Evolutionary conservation across 164 flowering plant species (phyloP).

Genomic region (Dillenia turbinata): DNA sequence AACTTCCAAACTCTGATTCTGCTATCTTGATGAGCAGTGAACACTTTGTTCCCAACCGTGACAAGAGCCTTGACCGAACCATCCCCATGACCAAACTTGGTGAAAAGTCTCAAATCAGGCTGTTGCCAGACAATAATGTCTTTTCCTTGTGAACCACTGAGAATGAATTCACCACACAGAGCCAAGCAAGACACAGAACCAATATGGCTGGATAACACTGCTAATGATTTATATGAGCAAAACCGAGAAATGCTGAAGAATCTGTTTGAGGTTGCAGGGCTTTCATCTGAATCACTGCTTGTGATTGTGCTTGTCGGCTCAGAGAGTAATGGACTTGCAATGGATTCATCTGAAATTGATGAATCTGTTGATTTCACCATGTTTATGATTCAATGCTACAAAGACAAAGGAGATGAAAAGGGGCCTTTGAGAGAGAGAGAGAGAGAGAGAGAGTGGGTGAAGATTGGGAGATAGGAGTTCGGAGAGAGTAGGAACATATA

Average conservation of each 20-base stretch:
- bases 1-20: slow-evolving; percentile 91
- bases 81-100: slow-evolving; percentile 83
- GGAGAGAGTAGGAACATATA: too few relatives aligned
- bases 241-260: slow-evolving; percentile 21
- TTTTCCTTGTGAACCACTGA: slow-evolving; percentile 89
- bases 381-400: background rate
- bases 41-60: slow-evolving; percentile 65
- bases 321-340: slow-evolving; percentile 40
- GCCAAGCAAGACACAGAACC: slow-evolving; percentile 86
- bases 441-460: background rate
- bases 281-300: slow-evolving; percentile 39
- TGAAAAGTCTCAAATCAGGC: slow-evolving; percentile 76
- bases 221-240: slow-evolving; percentile 43
- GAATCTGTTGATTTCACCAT: slow-evolving; percentile 14
- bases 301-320: slow-evolving; percentile 22
- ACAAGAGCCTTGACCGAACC: slow-evolving; percentile 88
- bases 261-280: slow-evolving; percentile 24
- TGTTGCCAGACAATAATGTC: slow-evolving; percentile 98
- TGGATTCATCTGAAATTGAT: slow-evolving; percentile 12
- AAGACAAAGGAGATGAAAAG: too few relatives aligned
- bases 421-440: background rate
- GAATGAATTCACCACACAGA: slow-evolving; percentile 84
- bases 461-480: background rate
- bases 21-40: slow-evolving; percentile 92
- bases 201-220: slow-evolving; percentile 70